Conservation (phyloP, 768 basidiomycete genomes). For the Tulasnella sp. region DNA sequence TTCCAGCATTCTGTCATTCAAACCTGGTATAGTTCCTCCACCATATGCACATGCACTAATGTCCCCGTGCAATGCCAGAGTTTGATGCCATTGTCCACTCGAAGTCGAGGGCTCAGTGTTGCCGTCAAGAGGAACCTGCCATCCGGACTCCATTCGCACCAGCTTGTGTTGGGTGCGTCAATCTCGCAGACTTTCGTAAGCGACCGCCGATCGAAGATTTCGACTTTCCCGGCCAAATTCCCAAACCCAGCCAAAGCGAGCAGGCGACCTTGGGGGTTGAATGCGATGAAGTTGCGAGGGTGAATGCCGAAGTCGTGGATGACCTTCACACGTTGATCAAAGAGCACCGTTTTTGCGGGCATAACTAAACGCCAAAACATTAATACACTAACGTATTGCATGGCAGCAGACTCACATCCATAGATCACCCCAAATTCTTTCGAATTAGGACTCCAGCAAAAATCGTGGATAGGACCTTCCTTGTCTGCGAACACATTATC, state of each 20-base stretch:
- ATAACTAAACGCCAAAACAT: slow-evolving; percentile 60
- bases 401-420: slow-evolving; percentile 69
- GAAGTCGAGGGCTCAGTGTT: slow-evolving; percentile 90
- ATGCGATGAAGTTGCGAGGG: slow-evolving; percentile 89
- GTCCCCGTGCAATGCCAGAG: slow-evolving; percentile 91
- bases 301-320: slow-evolving; percentile 89
- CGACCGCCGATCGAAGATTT: slow-evolving; percentile 86
- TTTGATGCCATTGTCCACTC: slow-evolving; percentile 97
- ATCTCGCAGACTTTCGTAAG: slow-evolving; percentile 76
- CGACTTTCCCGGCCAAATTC: slow-evolving; percentile 92
- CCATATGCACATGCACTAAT: slow-evolving; percentile 77
- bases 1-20: not conserved
- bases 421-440: slow-evolving; percentile 97
- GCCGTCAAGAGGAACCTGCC: slow-evolving; percentile 93
- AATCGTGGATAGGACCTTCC: slow-evolving; percentile 97
- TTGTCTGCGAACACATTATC: slow-evolving; percentile 62
- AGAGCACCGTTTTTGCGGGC: slow-evolving; percentile 92
- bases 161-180: slow-evolving; percentile 90
- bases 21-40: slow-evolving; percentile 88
- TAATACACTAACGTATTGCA: slow-evolving; percentile 3
- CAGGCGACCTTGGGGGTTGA: slow-evolving; percentile 91
- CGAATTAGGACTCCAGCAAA: slow-evolving; percentile 92
- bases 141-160: slow-evolving; percentile 95
- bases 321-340: slow-evolving; percentile 85
- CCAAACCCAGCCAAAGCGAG: slow-evolving; percentile 93